These are phyloP conservation scores for Tillandsia fasciculata DNA, from an alignment of 176 grass and related monocot species.

Conservation along the genomic window DNA sequence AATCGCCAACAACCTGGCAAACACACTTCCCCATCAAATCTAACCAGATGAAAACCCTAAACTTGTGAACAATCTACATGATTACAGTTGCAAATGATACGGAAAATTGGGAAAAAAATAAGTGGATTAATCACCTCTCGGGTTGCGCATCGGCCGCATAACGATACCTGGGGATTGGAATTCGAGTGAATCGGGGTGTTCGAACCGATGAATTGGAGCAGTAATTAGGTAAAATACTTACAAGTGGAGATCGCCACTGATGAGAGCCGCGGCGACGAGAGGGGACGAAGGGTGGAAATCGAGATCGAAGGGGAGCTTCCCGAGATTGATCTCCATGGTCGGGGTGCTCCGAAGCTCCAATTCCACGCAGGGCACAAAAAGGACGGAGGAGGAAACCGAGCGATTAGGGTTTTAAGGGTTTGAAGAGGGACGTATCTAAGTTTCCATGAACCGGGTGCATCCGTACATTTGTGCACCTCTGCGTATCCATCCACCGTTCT, in stretches of 20 bases:
- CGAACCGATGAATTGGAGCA: background rate
- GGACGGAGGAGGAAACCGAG: background rate
- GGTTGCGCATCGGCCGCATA: constrained; percentile 46
- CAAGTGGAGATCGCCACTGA: constrained; percentile 74
- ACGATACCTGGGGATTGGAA: constrained; percentile 35
- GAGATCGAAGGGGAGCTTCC: constrained; percentile 75
- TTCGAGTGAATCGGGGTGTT: constrained; percentile 5
- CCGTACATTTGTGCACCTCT: no score
- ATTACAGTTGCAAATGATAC: background rate
- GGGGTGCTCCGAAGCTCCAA: background rate
- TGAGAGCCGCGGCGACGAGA: constrained; percentile 61
- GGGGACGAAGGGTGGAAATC: constrained; percentile 68
- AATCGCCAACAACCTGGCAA: constrained; percentile 25
- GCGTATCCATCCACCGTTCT: no score
- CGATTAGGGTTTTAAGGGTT: background rate
- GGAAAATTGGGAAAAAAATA: background rate
- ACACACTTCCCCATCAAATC: background rate
- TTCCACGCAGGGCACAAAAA: background rate
- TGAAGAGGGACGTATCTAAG: background rate
- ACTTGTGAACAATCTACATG: background rate
- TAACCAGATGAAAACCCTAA: background rate
- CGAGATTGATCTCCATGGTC: constrained; percentile 63
- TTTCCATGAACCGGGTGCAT: no score
- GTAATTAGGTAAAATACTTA: constrained; percentile 10
- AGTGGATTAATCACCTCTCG: constrained; percentile 40